Evolutionary conservation across 2,329 filamentous ascomycete species (phyloP), one percentile per base, ranked within the genome.

Genomic region (Ilyonectria robusta): DNA sequence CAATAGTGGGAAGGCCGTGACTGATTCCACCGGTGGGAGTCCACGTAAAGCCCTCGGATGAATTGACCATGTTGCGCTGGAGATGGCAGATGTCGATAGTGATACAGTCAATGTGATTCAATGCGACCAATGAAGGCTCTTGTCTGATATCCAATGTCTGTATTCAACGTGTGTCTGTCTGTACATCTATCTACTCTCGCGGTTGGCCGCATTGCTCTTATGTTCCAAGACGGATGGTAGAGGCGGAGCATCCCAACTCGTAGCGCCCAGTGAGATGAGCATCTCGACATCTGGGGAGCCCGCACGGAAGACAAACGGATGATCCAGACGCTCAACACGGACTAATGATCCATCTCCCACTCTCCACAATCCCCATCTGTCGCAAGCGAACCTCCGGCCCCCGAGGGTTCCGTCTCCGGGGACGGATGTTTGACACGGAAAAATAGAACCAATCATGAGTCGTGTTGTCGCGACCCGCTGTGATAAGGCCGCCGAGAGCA

Each of bases 41-140:
- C 65, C 65, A 67, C n/a, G 46, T 63, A n/a, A 67, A 67, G 2
- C 65, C 65, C 15, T 67, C 65, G 19, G 9, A 40, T 23, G 54
- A 51, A 15, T 54, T 47, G 42, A 35, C 17, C 61, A 64, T 62
- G 40, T 48, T 40, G 15, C 17, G 40, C 40, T 40, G 15, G 40
- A 42, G 40, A 42, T 42, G 40, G 4, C 15, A 19, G 40, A 42
- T 17, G 19, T 42, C n/a, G n/a, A 17, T 6, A 0, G 15, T n/a
- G 40, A n/a, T 42, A 19, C n/a, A n/a, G 40, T 42, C 40, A n/a
- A 42, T 42, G 40, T 42, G 15, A 19, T n/a, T n/a, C 40, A 42
- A 42, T 8, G 40, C 8, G n/a, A 8, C 40, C 4, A 42, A 42
- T n/a, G 40, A 19, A 8, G 15, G 15, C 15, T 42, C 15, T 3